phyloP scores from a whole-genome alignment of 2,329 filamentous ascomycete species.

The Seiridium unicorne region DNA sequence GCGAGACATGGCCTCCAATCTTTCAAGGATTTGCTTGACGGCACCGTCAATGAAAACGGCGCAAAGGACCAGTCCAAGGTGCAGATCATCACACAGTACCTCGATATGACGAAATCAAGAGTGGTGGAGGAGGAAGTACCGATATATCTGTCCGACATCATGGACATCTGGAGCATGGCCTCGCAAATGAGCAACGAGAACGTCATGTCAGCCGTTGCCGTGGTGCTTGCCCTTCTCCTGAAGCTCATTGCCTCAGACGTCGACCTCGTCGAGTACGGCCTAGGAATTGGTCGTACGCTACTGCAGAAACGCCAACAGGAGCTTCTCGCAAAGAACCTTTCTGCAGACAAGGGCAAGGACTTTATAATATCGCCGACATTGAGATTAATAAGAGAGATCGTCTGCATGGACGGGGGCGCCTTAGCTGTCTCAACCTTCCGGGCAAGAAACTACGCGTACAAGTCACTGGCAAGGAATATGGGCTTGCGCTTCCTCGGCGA shows the following conservation, averaged over 20 bases:
- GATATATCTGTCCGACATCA: conserved; percentile 72
- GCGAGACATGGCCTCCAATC: conserved; percentile 78
- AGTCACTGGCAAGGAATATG: conserved; percentile 78
- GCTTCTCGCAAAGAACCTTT: conserved; percentile 74
- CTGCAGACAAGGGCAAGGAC: conserved; percentile 78
- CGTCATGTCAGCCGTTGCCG: conserved; percentile 76
- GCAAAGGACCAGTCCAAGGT: conserved; percentile 44
- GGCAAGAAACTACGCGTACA: conserved; percentile 74
- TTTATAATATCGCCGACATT: conserved; percentile 87
- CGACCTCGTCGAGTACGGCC: conserved; percentile 72
- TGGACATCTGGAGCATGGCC: conserved; percentile 86
- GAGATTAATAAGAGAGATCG: conserved; percentile 81
- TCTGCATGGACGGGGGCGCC: conserved; percentile 80
- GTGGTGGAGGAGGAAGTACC: conserved; percentile 54
- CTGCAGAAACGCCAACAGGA: conserved; percentile 80
- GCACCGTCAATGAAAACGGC: conserved; percentile 52
- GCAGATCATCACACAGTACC: conserved; percentile 67
- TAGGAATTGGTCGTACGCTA: conserved; percentile 77
- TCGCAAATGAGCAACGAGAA: conserved; percentile 77
- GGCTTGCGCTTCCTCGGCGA: conserved; percentile 63
- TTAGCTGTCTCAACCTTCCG: conserved; percentile 77
- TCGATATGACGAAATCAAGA: conserved; percentile 53
- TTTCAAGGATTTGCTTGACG: conserved; percentile 65
- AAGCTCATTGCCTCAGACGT: conserved; percentile 73
- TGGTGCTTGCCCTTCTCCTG: conserved; percentile 78